phyloP scores from a whole-genome alignment of 192 early-diverging fungal genomes.

The Dissophora ornata region DNA sequence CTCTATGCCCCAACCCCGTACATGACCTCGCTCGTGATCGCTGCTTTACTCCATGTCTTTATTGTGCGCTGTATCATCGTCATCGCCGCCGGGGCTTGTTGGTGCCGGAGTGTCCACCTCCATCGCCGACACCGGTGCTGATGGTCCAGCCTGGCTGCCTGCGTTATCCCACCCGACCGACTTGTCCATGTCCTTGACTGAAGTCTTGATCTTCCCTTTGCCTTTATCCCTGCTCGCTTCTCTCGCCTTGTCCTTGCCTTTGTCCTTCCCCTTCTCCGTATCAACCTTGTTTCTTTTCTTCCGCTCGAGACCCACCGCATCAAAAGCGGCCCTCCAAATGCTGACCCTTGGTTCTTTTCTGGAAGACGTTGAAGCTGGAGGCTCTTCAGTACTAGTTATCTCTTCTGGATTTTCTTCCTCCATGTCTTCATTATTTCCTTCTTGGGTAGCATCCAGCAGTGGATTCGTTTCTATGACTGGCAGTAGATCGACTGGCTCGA shows the following conservation, averaged over 20 bases:
- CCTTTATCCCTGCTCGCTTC: too few species aligned
- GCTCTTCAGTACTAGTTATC: too few species aligned
- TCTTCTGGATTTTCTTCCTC: not conserved
- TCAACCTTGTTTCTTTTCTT: not conserved
- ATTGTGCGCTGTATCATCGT: not conserved
- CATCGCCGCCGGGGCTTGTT: too few species aligned
- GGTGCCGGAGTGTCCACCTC: not conserved
- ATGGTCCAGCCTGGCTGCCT: not conserved
- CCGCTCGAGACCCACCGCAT: constrained; percentile 7
- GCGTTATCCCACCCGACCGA: too few species aligned
- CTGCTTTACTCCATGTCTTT: too few species aligned
- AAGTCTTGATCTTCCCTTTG: too few species aligned
- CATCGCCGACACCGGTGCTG: not conserved
- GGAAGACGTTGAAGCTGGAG: not conserved
- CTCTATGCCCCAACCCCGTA: too few species aligned
- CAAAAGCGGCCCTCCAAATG: constrained; percentile 13
- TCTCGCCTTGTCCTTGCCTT: too few species aligned
- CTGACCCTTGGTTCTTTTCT: not conserved
- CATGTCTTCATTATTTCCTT: not conserved
- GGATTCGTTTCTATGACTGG: not conserved
- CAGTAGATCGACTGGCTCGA: constrained; percentile 32
- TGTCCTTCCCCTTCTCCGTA: too few species aligned
- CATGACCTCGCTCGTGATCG: not conserved
- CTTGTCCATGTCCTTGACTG: too few species aligned
- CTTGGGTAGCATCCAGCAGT: too few species aligned